phyloP scores from a whole-genome alignment of 2,329 filamentous ascomycete genomes.

The Penicillium sp. region DNA sequence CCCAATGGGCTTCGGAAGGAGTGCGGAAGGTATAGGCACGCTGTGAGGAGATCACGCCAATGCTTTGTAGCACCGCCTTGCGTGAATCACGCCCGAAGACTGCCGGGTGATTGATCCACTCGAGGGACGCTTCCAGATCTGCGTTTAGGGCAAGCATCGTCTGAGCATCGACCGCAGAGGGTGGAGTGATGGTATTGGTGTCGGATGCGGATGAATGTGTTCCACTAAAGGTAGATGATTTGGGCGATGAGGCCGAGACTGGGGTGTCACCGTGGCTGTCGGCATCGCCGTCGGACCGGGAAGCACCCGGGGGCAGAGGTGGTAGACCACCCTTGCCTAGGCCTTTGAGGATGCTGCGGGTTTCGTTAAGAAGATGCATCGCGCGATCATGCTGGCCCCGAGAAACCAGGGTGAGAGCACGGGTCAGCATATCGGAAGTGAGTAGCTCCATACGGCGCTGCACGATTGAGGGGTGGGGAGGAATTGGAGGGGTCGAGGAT shows the following conservation, averaged over 20 bases:
- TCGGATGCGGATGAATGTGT: constrained; percentile 37
- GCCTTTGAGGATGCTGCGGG: constrained; percentile 90
- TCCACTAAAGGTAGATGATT: constrained; percentile 35
- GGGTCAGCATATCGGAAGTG: constrained; percentile 95
- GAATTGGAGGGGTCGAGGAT: constrained; percentile 72
- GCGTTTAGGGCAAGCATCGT: constrained; percentile 85
- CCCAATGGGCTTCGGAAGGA: constrained; percentile 85
- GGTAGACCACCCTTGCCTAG: constrained; percentile 92
- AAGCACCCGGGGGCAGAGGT: constrained; percentile 64
- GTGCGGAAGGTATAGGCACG: constrained; percentile 91
- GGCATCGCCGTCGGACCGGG: constrained; percentile 43
- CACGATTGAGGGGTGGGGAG: constrained; percentile 90
- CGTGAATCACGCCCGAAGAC: constrained; percentile 91
- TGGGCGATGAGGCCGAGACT: constrained; percentile 36
- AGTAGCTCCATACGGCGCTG: constrained; percentile 96
- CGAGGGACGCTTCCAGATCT: constrained; percentile 83
- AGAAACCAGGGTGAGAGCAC: constrained; percentile 85
- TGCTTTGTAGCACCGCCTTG: constrained; percentile 93
- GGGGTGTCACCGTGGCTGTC: constrained; percentile 41
- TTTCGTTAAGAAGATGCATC: constrained; percentile 88
- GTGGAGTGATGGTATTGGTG: constrained; percentile 52
- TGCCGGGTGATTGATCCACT: constrained; percentile 97
- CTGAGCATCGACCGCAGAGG: constrained; percentile 73
- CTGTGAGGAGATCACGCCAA: constrained; percentile 94
- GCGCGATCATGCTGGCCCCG: constrained; percentile 91